Base-by-base conservation (phyloP, 2,329 filamentous ascomycete genomes). In the Trichoderma harzianum region DNA sequence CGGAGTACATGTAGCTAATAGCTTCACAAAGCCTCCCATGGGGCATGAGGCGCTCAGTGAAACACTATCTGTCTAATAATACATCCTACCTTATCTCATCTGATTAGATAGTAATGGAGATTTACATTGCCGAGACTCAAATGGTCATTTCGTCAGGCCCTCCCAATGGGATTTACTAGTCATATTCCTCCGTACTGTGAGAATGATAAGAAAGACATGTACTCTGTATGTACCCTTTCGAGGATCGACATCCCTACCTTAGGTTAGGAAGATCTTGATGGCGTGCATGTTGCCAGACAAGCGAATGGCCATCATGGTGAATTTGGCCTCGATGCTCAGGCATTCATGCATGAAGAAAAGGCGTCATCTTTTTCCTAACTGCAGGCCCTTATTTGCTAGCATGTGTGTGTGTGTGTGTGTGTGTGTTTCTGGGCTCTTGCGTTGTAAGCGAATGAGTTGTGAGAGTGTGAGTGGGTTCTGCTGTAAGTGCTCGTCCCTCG, bases 301-400 rank as follows among this genome's bases (percentile, higher is more conserved):
- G 51, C 64, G 34, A 16, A 16, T 14, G 47, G 5, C 10, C 51
- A 18, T 21, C 39, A 26, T 36, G 12, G 7, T 47, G 10, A 57
- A 60, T 32, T 24, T 30, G 28, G 66, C 55, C 55, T 57, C 8
- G 63, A 34, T 53, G 43, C 53, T 43, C 14, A 61, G 51, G 55
- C 65, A 68, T 58, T 7, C 53, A 68, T 60, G 32, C 65, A 47
- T 67, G 64, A 53, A 53, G 28, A 51, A 53, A 53, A 18, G 63
- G 47, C 30, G 30, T 55, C 47, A 55, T 66, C 3, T 6, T 12
- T 32, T 12, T 18, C 21, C 21, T 16, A 8, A 43, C 18, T 21
- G 26, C 65, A 47, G 7, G 57, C 18, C 11, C 26, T 64, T 21
- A 11, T 57, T 57, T 16, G 26, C 21, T 30, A 7, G 36, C 47